A percentile compares a stretch with the other conserved stretches of the same genome.
phyloP scores from a whole-genome alignment of 1,284 basidiomycete species.

The Ustilago cynodontis region DNA sequence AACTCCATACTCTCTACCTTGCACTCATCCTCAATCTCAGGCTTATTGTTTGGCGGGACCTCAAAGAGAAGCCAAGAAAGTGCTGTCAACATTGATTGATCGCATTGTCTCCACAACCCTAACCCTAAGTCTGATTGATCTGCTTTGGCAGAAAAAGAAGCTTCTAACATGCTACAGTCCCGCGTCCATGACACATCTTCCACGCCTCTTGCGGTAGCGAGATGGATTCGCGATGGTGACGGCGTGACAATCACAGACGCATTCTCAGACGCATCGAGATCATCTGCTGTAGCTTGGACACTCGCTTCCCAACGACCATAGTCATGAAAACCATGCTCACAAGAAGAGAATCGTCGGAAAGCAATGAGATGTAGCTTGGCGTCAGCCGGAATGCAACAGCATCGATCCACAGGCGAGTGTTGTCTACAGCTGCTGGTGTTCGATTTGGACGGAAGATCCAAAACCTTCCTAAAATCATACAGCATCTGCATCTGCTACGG shows the following conservation, averaged over 20 bases:
- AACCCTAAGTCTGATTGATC: neutral
- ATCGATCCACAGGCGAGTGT: constrained; percentile 9
- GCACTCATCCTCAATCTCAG: neutral
- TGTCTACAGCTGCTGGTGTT: neutral
- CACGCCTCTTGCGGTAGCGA: neutral
- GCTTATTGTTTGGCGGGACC: constrained; percentile 1
- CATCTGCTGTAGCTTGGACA: neutral
- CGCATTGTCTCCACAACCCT: no score
- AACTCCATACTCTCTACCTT: neutral
- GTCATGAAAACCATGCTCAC: neutral
- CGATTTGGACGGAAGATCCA: neutral
- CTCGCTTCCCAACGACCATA: neutral
- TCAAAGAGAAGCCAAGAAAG: neutral
- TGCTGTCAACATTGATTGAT: neutral
- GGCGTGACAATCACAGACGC: neutral
- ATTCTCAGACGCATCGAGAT: neutral
- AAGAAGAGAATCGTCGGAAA: neutral
- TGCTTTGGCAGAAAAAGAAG: no score
- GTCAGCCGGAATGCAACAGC: constrained; percentile 7
- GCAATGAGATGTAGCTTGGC: neutral
- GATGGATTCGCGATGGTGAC: constrained; percentile 4
- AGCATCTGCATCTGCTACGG: neutral
- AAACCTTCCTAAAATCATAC: neutral
- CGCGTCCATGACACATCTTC: neutral
- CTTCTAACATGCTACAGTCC: neutral